These are phyloP conservation scores for Wickerhamomyces mucosus DNA, from an alignment of 805 yeast genomes.

Conservation along the genomic window DNA sequence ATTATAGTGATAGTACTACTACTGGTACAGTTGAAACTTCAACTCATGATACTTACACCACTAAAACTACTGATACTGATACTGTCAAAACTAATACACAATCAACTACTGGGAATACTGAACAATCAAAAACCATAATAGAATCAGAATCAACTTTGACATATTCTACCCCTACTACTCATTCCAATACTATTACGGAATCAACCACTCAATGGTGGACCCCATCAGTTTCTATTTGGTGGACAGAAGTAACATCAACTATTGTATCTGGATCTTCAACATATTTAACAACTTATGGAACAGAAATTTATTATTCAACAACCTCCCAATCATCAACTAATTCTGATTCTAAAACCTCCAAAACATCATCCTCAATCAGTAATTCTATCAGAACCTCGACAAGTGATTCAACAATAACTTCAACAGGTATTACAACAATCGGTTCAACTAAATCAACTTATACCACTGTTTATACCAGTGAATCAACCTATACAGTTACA, in stretches of 20 bases:
- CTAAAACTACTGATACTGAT: background rate
- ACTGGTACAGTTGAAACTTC: background rate
- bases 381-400: background rate
- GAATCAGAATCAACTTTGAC: too few species aligned
- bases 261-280: background rate
- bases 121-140: too few species aligned
- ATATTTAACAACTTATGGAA: background rate
- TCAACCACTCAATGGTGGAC: conserved; percentile 1
- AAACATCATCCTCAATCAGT: background rate
- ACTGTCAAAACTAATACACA: too few species aligned
- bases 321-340: background rate
- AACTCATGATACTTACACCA: background rate
- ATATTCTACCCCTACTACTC: too few species aligned
- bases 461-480: background rate
- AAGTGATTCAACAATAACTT: background rate
- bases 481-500: background rate
- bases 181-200: too few species aligned
- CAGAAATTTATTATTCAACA: background rate
- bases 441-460: background rate
- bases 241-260: background rate
- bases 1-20: background rate
- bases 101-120: too few species aligned
- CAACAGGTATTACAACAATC: background rate
- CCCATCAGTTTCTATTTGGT: background rate
- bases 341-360: background rate